Conservation (phyloP, 2,329 filamentous ascomycete species). For the Eurotiales sp. region DNA sequence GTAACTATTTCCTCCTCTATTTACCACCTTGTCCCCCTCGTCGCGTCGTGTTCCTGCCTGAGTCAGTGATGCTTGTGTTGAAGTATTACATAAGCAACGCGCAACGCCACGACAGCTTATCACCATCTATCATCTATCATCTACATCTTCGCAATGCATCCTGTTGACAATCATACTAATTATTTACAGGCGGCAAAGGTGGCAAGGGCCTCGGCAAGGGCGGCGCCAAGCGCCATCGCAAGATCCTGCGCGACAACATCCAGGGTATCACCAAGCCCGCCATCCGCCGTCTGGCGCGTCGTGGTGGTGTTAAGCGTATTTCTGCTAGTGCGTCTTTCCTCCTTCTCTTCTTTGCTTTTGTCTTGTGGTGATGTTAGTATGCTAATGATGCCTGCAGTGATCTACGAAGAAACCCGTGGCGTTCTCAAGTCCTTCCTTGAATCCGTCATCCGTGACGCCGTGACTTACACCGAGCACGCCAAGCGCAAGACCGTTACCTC, state of each 20-base stretch:
- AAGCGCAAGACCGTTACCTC: constrained; percentile 62
- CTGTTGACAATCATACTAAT: no score
- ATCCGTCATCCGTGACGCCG: constrained; percentile 73
- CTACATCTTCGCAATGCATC: no score
- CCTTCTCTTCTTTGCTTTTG: neutral
- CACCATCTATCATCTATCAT: neutral
- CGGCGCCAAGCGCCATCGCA: constrained; percentile 97
- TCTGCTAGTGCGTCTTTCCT: constrained; percentile 61
- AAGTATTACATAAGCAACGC: constrained; percentile 11
- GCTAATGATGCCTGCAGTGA: constrained; percentile 44
- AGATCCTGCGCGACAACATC: constrained; percentile 99
- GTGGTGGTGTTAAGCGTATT: constrained; percentile 99
- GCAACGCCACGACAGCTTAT: neutral
- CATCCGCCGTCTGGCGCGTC: constrained; percentile 96
- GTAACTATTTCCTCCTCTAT: constrained; percentile 19
- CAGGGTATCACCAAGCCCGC: constrained; percentile 99
- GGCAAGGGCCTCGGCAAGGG: constrained; percentile 98
- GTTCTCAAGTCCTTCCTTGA: constrained; percentile 81
- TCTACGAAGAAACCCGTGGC: constrained; percentile 78
- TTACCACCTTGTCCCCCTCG: neutral
- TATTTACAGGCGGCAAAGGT: constrained; percentile 73
- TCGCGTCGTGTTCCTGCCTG: neutral
- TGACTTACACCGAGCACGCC: constrained; percentile 79
- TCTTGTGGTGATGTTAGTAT: neutral
- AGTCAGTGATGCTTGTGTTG: neutral